Evolutionary conservation across 129 eudicot genomes (phyloP).

Genomic region (Heracleum sosnowskyi): DNA sequence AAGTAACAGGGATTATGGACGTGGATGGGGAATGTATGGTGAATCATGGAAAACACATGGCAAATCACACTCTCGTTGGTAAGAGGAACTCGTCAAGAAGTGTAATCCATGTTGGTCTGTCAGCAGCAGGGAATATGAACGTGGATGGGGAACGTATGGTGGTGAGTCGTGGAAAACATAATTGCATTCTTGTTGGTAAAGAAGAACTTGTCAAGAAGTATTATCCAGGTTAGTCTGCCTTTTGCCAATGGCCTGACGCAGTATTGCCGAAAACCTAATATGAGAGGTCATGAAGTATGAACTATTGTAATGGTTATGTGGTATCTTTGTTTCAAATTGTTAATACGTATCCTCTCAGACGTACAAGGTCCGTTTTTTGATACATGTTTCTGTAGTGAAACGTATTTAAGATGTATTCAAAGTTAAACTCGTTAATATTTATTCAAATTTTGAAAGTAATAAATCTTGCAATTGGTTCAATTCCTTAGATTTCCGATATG

Average conservation of each 20-base stretch:
- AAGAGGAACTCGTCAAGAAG: neutral
- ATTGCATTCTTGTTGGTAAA: constrained; percentile 54
- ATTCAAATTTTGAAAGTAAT: neutral
- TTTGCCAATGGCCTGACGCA: neutral
- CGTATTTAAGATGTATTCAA: too few relatives aligned
- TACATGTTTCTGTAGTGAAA: neutral
- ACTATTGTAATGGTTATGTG: neutral
- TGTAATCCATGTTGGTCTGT: neutral
- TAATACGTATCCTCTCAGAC: neutral
- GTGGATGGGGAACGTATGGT: constrained; percentile 24
- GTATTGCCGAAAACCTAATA: neutral
- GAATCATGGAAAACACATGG: constrained; percentile 36
- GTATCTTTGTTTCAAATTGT: neutral
- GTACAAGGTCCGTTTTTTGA: neutral
- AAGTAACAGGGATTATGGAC: constrained; percentile 17
- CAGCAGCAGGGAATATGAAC: constrained; percentile 17
- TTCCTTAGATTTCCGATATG: too few relatives aligned
- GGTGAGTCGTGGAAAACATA: constrained; percentile 37
- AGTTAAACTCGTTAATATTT: neutral
- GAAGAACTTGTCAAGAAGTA: neutral
- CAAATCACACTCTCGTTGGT: constrained; percentile 50
- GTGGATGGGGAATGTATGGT: constrained; percentile 24
- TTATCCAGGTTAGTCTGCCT: neutral
- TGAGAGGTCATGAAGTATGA: neutral
- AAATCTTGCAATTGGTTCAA: neutral